Percentiles rank a stretch among this genome's conserved stretches.
phyloP scores from a whole-genome alignment of 1,284 basidiomycete genomes.

The Vanrija humicola region DNA sequence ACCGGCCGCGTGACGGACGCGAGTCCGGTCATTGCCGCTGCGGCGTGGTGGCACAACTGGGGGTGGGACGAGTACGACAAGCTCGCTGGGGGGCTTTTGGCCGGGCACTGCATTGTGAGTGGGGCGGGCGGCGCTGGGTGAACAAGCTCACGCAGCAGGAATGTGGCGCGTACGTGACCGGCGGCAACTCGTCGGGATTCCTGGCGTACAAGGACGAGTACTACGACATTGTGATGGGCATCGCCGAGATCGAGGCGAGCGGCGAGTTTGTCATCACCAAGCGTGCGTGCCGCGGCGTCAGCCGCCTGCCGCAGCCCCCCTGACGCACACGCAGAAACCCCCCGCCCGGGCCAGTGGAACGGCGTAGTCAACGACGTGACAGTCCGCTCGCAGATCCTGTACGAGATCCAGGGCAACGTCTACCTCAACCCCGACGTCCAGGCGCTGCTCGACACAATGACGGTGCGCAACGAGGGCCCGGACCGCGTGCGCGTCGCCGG shows the following conservation, averaged over 20 bases:
- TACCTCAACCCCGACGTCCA: slow-evolving; percentile 33
- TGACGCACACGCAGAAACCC: too few species aligned
- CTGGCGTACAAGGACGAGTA: slow-evolving; percentile 16
- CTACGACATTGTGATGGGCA: slow-evolving; percentile 26
- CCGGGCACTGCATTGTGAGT: slow-evolving; percentile 16
- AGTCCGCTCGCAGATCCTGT: slow-evolving; percentile 17
- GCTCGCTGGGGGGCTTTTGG: slow-evolving; percentile 24
- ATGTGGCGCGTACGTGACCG: slow-evolving; percentile 27
- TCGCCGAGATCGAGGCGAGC: slow-evolving; percentile 27
- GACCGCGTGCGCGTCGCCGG: slow-evolving; percentile 24
- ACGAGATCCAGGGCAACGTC: slow-evolving; percentile 23
- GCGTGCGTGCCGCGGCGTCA: background rate
- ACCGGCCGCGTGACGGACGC: slow-evolving; percentile 30
- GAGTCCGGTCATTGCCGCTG: slow-evolving; percentile 20
- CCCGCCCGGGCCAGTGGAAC: slow-evolving; percentile 1
- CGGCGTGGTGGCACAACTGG: slow-evolving; percentile 28
- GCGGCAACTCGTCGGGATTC: slow-evolving; percentile 30
- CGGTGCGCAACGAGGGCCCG: slow-evolving; percentile 11
- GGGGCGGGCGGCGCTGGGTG: too few species aligned
- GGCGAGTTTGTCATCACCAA: slow-evolving; percentile 25
- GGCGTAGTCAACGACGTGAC: slow-evolving; percentile 13
- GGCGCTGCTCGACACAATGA: slow-evolving; percentile 22
- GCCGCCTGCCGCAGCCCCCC: too few species aligned
- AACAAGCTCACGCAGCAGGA: too few species aligned
- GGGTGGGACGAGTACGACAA: slow-evolving; percentile 15